phyloP scores from a whole-genome alignment of 208 protist genomes.

The Willaertia magna region DNA sequence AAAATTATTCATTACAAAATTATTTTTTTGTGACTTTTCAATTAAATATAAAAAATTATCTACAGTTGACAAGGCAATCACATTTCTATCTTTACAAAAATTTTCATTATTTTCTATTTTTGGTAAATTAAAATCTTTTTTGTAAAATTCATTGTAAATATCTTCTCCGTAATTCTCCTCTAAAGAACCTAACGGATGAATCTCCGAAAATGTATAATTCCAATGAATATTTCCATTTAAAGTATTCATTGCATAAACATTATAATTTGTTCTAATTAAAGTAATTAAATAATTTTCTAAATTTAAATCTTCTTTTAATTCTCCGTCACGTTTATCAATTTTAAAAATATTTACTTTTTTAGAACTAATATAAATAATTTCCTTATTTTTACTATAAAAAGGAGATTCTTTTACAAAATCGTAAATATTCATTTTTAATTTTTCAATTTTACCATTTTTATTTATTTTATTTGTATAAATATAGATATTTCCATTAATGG shows the following conservation, averaged over 20 bases:
- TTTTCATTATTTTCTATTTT: background rate
- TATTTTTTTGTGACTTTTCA: no score
- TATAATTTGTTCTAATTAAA: background rate
- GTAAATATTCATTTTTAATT: background rate
- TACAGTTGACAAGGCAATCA: background rate
- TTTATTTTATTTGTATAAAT: background rate
- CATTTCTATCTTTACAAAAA: no score
- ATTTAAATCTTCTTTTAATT: background rate
- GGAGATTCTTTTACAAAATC: background rate
- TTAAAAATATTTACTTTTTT: background rate
- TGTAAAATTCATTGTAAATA: background rate
- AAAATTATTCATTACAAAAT: no score
- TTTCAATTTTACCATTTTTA: background rate
- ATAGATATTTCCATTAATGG: background rate
- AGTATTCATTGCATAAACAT: background rate
- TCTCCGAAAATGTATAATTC: slow-evolving; percentile 1
- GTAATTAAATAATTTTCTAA: background rate
- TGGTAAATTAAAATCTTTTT: background rate
- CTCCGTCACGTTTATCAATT: background rate
- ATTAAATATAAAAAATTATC: background rate
- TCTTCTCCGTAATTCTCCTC: background rate
- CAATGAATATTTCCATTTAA: background rate
- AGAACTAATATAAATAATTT: background rate
- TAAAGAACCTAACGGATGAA: background rate
- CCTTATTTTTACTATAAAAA: background rate